Percentiles rank a stretch among this genome's conserved stretches.
These are phyloP conservation scores for Nasturtium officinale DNA, from an alignment of 345 rosid genomes.

Conservation along the genomic window DNA sequence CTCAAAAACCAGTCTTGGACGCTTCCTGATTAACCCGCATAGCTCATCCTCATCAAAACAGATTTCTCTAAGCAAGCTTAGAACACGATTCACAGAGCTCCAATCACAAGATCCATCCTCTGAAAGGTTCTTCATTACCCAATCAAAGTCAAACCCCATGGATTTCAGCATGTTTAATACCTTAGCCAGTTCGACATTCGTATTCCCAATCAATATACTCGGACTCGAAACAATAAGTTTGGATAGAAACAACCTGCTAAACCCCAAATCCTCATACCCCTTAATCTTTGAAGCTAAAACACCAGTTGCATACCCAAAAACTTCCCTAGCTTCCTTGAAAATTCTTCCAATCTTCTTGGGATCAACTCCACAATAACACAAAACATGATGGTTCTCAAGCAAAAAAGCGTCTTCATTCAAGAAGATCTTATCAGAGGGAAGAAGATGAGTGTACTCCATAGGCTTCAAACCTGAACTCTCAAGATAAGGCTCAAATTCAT, in stretches of 20 bases:
- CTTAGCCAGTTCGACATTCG: conserved; percentile 50
- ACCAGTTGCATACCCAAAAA: conserved; percentile 57
- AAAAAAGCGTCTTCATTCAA: conserved; percentile 64
- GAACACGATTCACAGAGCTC: conserved; percentile 53
- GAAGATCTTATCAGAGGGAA: conserved; percentile 57
- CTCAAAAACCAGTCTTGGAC: conserved; percentile 64
- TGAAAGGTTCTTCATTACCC: conserved; percentile 55
- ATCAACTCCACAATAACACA: conserved; percentile 63
- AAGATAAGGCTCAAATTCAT: conserved; percentile 88
- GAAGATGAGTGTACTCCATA: conserved; percentile 49
- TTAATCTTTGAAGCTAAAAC: conserved; percentile 60
- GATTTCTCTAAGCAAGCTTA: conserved; percentile 48
- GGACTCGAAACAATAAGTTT: conserved; percentile 61
- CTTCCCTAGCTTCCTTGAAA: conserved; percentile 57
- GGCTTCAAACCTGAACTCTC: conserved; percentile 78
- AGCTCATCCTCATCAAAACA: conserved; percentile 49
- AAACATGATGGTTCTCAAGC: conserved; percentile 64
- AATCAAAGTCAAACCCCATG: conserved; percentile 51
- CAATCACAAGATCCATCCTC: conserved; percentile 56
- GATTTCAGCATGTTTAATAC: conserved; percentile 54
- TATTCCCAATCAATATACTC: conserved; percentile 54
- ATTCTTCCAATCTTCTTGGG: conserved; percentile 63
- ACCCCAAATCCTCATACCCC: conserved; percentile 68
- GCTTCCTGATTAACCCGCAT: conserved; percentile 51
- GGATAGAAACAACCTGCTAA: conserved; percentile 47